Conservation (phyloP, 2,329 filamentous ascomycete species). For the Akanthomyces lecanii region DNA sequence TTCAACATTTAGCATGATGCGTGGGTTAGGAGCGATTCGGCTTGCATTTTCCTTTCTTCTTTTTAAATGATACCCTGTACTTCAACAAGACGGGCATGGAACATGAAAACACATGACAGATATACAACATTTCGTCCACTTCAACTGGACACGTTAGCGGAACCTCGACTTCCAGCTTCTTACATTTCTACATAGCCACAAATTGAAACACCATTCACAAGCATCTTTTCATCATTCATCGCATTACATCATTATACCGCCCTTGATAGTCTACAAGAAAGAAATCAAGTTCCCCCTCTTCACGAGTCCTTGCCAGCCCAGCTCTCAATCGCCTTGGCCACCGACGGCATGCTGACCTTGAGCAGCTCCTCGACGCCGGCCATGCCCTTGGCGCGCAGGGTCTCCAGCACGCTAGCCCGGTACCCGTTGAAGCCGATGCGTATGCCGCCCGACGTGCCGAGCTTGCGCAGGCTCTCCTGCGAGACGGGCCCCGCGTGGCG, state of each 20-base stretch:
- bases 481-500: slow-evolving; percentile 67
- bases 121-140: slow-evolving; percentile 23
- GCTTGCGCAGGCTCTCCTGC: slow-evolving; percentile 57
- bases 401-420: slow-evolving; percentile 64
- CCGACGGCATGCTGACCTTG: slow-evolving; percentile 75
- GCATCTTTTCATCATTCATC: background rate
- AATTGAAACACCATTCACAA: background rate
- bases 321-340: slow-evolving; percentile 47
- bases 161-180: background rate
- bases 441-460: slow-evolving; percentile 63
- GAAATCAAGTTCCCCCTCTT: background rate
- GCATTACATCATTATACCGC: background rate
- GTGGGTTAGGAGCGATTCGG: background rate
- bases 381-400: slow-evolving; percentile 61
- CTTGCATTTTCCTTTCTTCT: slow-evolving; percentile 15
- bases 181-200: background rate
- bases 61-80: slow-evolving; percentile 33
- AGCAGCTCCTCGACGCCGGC: slow-evolving; percentile 66
- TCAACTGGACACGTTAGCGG: slow-evolving; percentile 28
- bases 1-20: slow-evolving; percentile 25
- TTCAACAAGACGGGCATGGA: slow-evolving; percentile 29
- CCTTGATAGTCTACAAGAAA: background rate
- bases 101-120: background rate
- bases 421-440: slow-evolving; percentile 70
- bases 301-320: background rate